Evolutionary conservation across 768 basidiomycete species (phyloP), one percentile per base, ranked within the genome.

Genomic region (Lactarius sp.): DNA sequence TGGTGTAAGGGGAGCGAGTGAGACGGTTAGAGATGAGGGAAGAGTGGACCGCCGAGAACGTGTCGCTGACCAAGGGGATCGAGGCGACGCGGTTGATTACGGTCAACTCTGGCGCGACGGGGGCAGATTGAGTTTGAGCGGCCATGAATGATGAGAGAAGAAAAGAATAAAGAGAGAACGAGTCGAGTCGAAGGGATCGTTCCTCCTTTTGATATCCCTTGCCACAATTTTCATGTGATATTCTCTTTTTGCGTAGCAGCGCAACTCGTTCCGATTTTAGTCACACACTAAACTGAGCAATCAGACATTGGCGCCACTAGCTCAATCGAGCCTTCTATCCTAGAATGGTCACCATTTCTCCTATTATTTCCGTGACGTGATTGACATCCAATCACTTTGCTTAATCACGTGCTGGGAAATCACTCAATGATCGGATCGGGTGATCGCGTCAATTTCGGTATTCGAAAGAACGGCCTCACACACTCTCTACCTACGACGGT

Each of bases 41-140:
- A 39, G 75, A 73, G 71, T 88, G 83, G 62, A 91, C 73, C 44
- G 84, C 81, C 62, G 78, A 77, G 62, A 90, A 72, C 5, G 83
- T 83, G 59, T 83, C 86, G 53, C 83, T 83, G 70, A 93, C 78
- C 50, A 92, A 75, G 22, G 90, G 90, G 62, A 93, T 91, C 52
- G 83, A 80, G n/a, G 79, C 81, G 54, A 92, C 81, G 61, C 89
- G 86, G 44, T 72, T 69, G 59, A 92, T 65, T 66, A 83, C 75
- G 52, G 83, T 90, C 69, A 90, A 70, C 71, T 85, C 84, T 59
- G 87, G 85, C 27, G 74, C 63, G 3, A 73, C 37, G 47, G 68
- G 58, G 14, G 71, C 64, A 22, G 72, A 60, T 53, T 75, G 71
- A 4, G 75, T 75, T 55, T 71, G 69, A 34, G 76, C 71, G 12